These are phyloP conservation scores for Mangifera indica DNA, from an alignment of 345 rosid species.

Conservation along the genomic window DNA sequence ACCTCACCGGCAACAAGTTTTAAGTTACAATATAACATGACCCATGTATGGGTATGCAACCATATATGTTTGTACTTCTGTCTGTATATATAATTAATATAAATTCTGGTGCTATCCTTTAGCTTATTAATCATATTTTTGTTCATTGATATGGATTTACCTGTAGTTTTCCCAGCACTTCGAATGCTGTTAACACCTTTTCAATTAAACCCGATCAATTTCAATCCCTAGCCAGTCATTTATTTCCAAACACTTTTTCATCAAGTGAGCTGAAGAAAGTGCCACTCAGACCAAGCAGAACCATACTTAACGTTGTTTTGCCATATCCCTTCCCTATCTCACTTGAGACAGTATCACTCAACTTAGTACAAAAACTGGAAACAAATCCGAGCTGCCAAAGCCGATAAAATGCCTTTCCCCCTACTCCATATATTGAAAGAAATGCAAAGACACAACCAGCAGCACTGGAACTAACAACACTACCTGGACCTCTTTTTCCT, in stretches of 20 bases:
- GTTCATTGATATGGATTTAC: too few species aligned
- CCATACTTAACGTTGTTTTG: constrained; percentile 77
- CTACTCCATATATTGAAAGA: constrained; percentile 62
- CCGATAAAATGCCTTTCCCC: constrained; percentile 55
- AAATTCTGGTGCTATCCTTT: too few species aligned
- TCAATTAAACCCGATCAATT: too few species aligned
- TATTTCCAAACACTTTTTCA: neutral
- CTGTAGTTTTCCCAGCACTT: too few species aligned
- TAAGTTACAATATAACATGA: too few species aligned
- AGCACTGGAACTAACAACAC: constrained; percentile 97
- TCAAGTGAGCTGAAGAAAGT: neutral
- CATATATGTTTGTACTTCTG: too few species aligned
- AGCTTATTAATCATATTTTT: too few species aligned
- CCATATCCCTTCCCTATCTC: constrained; percentile 99
- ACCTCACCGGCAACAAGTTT: too few species aligned
- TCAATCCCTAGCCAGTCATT: too few species aligned
- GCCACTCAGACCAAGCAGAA: constrained; percentile 7
- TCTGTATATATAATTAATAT: too few species aligned
- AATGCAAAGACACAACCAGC: constrained; percentile 91
- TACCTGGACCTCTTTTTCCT: constrained; percentile 94
- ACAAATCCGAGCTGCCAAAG: constrained; percentile 85
- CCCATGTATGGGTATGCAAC: too few species aligned
- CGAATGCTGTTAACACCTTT: too few species aligned
- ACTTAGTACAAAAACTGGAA: constrained; percentile 95
- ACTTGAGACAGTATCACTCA: constrained; percentile 88